These are phyloP conservation scores for Neoscytalidium dimidiatum DNA, from an alignment of 2,329 filamentous ascomycete genomes.

Conservation along the genomic window DNA sequence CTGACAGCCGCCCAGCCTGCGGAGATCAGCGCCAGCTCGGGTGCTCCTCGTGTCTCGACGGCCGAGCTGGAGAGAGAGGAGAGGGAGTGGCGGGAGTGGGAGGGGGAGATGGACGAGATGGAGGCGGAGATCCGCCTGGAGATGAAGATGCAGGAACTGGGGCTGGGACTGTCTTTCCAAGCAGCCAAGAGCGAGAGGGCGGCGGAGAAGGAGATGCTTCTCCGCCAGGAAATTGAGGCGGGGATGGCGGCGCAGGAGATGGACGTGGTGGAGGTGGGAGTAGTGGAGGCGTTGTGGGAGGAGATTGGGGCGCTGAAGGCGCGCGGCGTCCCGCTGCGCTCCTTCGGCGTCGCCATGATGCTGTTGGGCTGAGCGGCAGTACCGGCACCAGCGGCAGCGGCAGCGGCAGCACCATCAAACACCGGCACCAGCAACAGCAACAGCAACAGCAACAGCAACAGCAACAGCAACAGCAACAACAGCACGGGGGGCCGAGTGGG, in stretches of 20 bases:
- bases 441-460: background rate
- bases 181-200: background rate
- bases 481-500: background rate
- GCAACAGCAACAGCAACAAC: background rate
- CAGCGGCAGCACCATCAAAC: background rate
- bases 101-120: conserved; percentile 3
- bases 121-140: conserved; percentile 10
- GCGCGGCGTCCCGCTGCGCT: background rate
- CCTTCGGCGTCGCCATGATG: background rate
- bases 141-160: conserved; percentile 5
- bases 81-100: background rate
- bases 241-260: conserved; percentile 14
- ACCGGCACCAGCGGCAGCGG: background rate
- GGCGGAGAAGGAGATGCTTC: background rate
- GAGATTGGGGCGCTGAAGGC: conserved; percentile 7
- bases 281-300: background rate
- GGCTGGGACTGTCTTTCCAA: background rate
- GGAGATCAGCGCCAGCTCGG: background rate
- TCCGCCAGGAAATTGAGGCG: conserved; percentile 10
- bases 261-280: background rate
- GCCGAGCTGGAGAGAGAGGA: background rate
- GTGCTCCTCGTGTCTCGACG: background rate
- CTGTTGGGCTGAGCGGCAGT: background rate
- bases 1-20: background rate
- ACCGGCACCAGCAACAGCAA: no score